Conservation (phyloP, 495 filamentous ascomycete species). For the Penicillium goetzii region DNA sequence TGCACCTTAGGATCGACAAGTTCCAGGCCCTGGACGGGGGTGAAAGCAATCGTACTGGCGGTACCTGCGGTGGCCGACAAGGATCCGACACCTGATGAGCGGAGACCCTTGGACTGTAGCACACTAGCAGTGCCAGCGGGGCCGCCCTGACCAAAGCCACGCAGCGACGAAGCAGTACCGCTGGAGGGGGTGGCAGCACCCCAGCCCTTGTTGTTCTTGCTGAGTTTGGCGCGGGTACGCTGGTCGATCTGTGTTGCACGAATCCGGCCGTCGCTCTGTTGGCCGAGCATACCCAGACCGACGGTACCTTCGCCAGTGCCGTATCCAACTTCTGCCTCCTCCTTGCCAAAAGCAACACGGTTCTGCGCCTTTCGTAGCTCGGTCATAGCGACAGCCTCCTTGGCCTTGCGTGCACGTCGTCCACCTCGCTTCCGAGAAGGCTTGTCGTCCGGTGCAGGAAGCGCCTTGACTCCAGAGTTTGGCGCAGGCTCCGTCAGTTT, state of each 20-base stretch:
- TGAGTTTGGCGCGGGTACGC: slow-evolving; percentile 86
- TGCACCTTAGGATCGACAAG: slow-evolving; percentile 92
- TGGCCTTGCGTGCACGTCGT: slow-evolving; percentile 87
- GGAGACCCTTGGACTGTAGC: slow-evolving; percentile 72
- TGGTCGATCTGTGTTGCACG: slow-evolving; percentile 89
- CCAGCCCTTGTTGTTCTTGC: slow-evolving; percentile 97
- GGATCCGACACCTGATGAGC: slow-evolving; percentile 75
- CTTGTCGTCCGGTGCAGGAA: slow-evolving; percentile 96
- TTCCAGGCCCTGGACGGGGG: slow-evolving; percentile 91
- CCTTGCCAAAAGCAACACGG: slow-evolving; percentile 92
- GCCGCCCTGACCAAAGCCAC: slow-evolving; percentile 70
- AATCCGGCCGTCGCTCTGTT: slow-evolving; percentile 82
- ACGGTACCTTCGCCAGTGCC: slow-evolving; percentile 83
- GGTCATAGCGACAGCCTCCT: slow-evolving; percentile 96
- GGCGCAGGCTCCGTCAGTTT: slow-evolving; percentile 93
- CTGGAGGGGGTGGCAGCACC: slow-evolving; percentile 69
- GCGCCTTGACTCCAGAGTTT: slow-evolving; percentile 83
- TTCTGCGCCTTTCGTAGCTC: slow-evolving; percentile 96
- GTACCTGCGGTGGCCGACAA: slow-evolving; percentile 67
- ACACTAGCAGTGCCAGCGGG: slow-evolving; percentile 63
- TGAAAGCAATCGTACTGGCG: slow-evolving; percentile 87
- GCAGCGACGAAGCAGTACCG: slow-evolving; percentile 72
- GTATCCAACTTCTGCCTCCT: slow-evolving; percentile 93
- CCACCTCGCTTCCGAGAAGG: slow-evolving; percentile 92
- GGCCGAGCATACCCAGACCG: slow-evolving; percentile 94